These are phyloP conservation scores for peach (Prunus persica) DNA, from an alignment of 306 rosid species.

Conservation along the genomic window Prunus_persica_NCBIv2 NC_034012.1:10299001-10299500, in stretches of 20 bases:
- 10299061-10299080: constrained; percentile 41
- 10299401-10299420: too few relatives aligned
- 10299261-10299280: not conserved
- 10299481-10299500: too few relatives aligned
- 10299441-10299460: too few relatives aligned
- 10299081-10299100: constrained; percentile 54
- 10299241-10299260: not conserved
- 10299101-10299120: not conserved
- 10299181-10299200: not conserved
- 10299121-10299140: not conserved
- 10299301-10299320: not conserved
- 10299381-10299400: not conserved
- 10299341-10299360: too few relatives aligned
- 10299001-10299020: constrained; percentile 62
- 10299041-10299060: constrained; percentile 40
- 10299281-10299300: not conserved
- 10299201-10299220: not conserved
- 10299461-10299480: too few relatives aligned
- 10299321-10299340: too few relatives aligned
- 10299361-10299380: not conserved
- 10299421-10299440: too few relatives aligned
- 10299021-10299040: constrained; percentile 40
- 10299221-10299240: not conserved
- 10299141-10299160: constrained; percentile 1
- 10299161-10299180: not conserved